A percentile compares a stretch with the other conserved stretches of the same genome.
These are phyloP conservation scores for Ambrosiella cleistominuta DNA, from an alignment of 2,329 filamentous ascomycete species.

Conservation along the genomic window DNA sequence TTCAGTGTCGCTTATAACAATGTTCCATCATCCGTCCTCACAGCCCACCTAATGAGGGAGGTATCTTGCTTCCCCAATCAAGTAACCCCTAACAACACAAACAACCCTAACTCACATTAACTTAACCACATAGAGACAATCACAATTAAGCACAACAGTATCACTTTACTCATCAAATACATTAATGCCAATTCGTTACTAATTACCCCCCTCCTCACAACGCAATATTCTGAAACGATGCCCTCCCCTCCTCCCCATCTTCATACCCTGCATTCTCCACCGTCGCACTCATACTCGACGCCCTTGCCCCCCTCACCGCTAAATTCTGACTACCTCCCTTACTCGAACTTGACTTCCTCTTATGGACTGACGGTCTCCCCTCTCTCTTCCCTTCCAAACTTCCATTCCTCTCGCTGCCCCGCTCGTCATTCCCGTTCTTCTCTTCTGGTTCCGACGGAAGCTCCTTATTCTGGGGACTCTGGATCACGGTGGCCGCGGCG, in stretches of 20 bases:
- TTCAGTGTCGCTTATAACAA: too few relatives aligned
- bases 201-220: not conserved
- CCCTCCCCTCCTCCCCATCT: constrained; percentile 18
- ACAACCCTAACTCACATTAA: too few relatives aligned
- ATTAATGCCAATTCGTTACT: not conserved
- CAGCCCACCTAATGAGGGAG: too few relatives aligned
- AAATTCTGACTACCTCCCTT: not conserved
- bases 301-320: constrained; percentile 13
- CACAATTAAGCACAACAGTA: too few relatives aligned
- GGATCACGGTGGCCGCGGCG: not conserved
- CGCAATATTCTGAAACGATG: constrained; percentile 12
- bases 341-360: not conserved
- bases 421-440: not conserved
- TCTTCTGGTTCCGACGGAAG: constrained; percentile 12
- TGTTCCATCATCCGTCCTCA: too few relatives aligned
- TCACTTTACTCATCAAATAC: not conserved
- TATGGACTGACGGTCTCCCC: not conserved
- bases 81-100: too few relatives aligned
- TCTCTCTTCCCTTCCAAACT: not conserved
- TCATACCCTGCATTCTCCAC: constrained; percentile 20
- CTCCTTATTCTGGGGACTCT: constrained; percentile 16
- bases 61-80: too few relatives aligned
- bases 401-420: too few relatives aligned
- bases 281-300: constrained; percentile 15
- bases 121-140: too few relatives aligned